Conservation (phyloP, 345 rosid genomes). For the Lagerstroemia speciosa region DNA sequence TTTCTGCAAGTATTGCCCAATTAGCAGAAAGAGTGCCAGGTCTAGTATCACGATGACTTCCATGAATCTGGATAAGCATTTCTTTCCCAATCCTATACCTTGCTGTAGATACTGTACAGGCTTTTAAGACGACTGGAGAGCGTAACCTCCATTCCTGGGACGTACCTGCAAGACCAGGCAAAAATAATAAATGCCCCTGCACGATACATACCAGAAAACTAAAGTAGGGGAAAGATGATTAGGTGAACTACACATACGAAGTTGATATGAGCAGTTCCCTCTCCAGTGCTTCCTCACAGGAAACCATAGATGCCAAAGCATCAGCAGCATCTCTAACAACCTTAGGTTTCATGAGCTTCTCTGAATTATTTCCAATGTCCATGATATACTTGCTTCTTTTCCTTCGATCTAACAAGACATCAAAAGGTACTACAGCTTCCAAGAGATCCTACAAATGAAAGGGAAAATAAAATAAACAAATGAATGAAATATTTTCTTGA, state of each 20-base stretch:
- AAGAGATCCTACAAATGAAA: conserved; percentile 46
- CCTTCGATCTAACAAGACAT: conserved; percentile 48
- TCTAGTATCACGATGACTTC: not conserved
- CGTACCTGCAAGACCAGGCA: conserved; percentile 38
- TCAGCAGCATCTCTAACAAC: conserved; percentile 57
- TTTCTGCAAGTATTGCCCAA: not conserved
- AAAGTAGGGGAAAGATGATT: conserved; percentile 4
- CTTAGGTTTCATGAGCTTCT: conserved; percentile 30
- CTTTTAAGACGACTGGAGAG: conserved; percentile 61
- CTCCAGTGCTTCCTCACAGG: conserved; percentile 63
- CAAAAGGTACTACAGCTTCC: conserved; percentile 71
- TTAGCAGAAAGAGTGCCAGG: not conserved
- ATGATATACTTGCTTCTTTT: conserved; percentile 37
- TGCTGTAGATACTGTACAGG: conserved; percentile 55
- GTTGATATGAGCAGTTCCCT: conserved; percentile 51
- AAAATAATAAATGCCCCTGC: not conserved
- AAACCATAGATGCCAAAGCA: conserved; percentile 58
- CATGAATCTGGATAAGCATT: not conserved
- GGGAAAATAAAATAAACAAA: conserved; percentile 3
- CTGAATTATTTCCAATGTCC: conserved; percentile 33
- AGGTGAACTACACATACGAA: conserved; percentile 35
- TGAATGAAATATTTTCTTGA: not conserved
- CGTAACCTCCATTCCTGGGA: conserved; percentile 78
- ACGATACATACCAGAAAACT: not conserved
- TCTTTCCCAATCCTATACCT: conserved; percentile 28